phyloP scores from a whole-genome alignment of 768 basidiomycete species.

The Calocera cornea region DNA sequence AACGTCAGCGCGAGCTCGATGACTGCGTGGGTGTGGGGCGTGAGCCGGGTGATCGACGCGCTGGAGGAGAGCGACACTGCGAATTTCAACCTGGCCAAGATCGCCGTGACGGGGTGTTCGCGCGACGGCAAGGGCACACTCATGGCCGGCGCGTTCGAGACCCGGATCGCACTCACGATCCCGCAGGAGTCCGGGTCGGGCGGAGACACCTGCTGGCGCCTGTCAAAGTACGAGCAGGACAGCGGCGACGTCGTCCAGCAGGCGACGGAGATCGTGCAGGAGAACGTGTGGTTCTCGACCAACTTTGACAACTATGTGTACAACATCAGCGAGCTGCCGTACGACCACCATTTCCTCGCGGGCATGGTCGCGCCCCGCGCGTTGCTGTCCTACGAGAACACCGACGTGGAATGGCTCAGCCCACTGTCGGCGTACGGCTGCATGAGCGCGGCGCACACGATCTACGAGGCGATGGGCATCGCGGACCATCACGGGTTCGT shows the following conservation, averaged over 20 bases:
- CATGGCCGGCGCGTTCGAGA: constrained; percentile 45
- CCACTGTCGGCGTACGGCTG: constrained; percentile 38
- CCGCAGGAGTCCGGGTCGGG: constrained; percentile 52
- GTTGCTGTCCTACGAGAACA: constrained; percentile 42
- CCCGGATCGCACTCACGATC: constrained; percentile 45
- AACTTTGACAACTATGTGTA: constrained; percentile 37
- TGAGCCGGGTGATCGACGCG: constrained; percentile 47
- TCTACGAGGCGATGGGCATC: constrained; percentile 39
- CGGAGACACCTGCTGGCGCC: constrained; percentile 46
- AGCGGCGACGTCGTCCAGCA: constrained; percentile 38
- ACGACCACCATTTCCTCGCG: constrained; percentile 46
- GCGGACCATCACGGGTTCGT: constrained; percentile 38
- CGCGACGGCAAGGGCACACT: constrained; percentile 49
- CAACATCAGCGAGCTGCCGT: constrained; percentile 35
- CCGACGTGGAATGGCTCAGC: constrained; percentile 43
- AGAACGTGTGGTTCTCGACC: constrained; percentile 51
- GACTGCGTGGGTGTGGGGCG: constrained; percentile 52
- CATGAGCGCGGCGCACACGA: constrained; percentile 36
- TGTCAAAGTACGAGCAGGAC: constrained; percentile 36
- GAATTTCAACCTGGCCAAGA: constrained; percentile 35
- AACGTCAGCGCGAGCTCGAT: constrained; percentile 37
- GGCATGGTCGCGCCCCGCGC: constrained; percentile 44
- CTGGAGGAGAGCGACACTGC: constrained; percentile 36
- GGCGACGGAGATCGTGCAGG: constrained; percentile 42
- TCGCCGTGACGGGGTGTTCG: constrained; percentile 48